Evolutionary conservation across 495 filamentous ascomycete species (phyloP), one percentile per base, ranked within the genome.

Genomic region (Amniculicola lignicola): DNA sequence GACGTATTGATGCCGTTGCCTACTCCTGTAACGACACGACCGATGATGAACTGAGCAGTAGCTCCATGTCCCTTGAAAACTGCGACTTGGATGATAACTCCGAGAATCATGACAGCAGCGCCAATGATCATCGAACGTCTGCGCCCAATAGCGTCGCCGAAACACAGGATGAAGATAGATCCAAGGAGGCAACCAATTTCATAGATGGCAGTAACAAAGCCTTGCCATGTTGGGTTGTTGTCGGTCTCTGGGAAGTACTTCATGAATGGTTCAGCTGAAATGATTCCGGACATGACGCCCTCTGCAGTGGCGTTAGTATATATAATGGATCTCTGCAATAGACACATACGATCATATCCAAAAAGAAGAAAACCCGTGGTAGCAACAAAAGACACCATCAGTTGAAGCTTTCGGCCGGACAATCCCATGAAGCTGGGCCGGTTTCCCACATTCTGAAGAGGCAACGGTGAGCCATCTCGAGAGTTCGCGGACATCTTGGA

Each of bases 251-350:
- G 79, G 63, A 92, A 89, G 14, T 83, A 75, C 23, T 79, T 60
- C 68, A 83, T 84, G 74, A 94, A 94, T 9, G 80, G 79, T 0
- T 75, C 71, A 0, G 87, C 81, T 37, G 82, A 83, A 57, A 92
- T 90, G 62, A 93, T 91, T 47, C 88, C 88, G 57, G 78, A 82
- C 88, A 92, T 93, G 52, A 85, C 81, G 69, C 81, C 81, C 69
- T 84, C 60, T 67, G 59, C 1, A 7, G n/a, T 10, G 21, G 23
- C 2, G 35, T 42, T 21, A 52, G 49, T 24, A 16, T 25, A 25
- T 9, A 9, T 35, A 7, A 35, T n/a, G 29, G 7, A 35, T 7
- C n/a, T 15, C 15, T 23, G 11, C 5, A 3, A 43, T 14, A 6
- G 15, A 16, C 40, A 48, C 59, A 49, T 43, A 58, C 59, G 59